Base-by-base conservation (phyloP, 495 filamentous ascomycete species). In the Aspergillus heteromorphus region DNA sequence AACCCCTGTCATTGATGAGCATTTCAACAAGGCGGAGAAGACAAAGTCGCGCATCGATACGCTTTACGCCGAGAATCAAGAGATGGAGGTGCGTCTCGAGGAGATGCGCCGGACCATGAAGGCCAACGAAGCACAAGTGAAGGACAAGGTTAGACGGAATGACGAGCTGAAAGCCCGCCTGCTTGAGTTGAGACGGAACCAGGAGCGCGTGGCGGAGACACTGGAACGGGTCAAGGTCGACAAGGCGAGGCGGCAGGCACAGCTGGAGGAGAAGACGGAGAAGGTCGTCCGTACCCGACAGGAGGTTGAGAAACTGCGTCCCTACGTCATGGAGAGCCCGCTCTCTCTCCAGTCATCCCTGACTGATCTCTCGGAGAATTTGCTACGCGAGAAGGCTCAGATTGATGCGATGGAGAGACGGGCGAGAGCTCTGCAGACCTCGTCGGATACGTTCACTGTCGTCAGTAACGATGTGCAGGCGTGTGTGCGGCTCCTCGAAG, bases 321-420 rank as follows among this genome's bases (percentile, higher is more conserved):
- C 93, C 11, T 98, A 97, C 66, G 91, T 92, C 2, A 80, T 91
- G 51, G 90, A 97, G 63, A 90, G 85, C 42, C 91, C 92, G 0
- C 84, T 83, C 14, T 87, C 84, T 13, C 74, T 98, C 6, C 90
- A 96, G 65, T 77, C 86, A 16, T 83, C 84, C n/a, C 71, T 98
- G 36, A 81, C 85, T 6, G 90, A 96, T 47, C 76, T 97, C 38
- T 88, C 81, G 48, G 86, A 87, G 65, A 87, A 81, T 25, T 74
- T 97, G 16, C 75, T 77, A 53, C 73, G 74, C 17, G 91, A 97
- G 58, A 92, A 92, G 58, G 75, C 82, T 9, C 84, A 87, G 30
- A 93, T 95, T 53, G 93, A 98, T 65, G 74, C 81, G 1, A 82
- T 97, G 49, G 95, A 97, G 65, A 84, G 88, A 51, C 81, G 91